A percentile compares a stretch with the other conserved stretches of the same genome.
phyloP scores from a whole-genome alignment of 176 grass and related monocot genomes.

The Dendrocalamus sinicus region DNA sequence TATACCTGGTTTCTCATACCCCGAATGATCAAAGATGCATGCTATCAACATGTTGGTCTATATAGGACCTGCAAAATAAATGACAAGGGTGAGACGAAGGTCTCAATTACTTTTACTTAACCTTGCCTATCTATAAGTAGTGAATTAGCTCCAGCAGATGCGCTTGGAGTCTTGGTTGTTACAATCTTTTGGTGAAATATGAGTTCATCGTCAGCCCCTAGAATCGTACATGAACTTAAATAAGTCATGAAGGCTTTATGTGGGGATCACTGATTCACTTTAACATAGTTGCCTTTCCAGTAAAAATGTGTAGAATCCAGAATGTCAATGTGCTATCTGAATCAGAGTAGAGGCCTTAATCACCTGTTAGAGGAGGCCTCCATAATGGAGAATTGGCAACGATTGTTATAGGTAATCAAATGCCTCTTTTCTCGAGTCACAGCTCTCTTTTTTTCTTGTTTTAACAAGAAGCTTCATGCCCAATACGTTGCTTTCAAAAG shows the following conservation, averaged over 20 bases:
- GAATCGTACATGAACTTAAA: neutral
- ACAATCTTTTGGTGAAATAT: neutral
- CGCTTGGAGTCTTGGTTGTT: neutral
- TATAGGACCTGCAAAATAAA: neutral
- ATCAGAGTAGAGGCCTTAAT: neutral
- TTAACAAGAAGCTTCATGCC: neutral
- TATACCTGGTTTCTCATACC: neutral
- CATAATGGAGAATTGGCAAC: neutral
- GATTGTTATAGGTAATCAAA: neutral
- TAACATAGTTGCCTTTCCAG: neutral
- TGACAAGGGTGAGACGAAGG: neutral
- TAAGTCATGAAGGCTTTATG: neutral
- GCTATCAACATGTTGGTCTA: neutral
- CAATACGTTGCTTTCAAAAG: slow-evolving; percentile 20
- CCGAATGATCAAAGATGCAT: neutral
- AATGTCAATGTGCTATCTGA: neutral
- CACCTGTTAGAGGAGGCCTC: neutral
- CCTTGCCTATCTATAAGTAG: neutral
- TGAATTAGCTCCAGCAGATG: neutral
- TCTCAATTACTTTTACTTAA: neutral
- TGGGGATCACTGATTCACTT: neutral
- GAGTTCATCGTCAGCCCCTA: neutral
- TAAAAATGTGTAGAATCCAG: neutral
- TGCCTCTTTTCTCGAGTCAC: neutral
- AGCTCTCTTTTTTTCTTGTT: neutral